These are phyloP conservation scores for Ascochyta lentis DNA, from an alignment of 2,329 filamentous ascomycete species.

Conservation along the genomic window DNA sequence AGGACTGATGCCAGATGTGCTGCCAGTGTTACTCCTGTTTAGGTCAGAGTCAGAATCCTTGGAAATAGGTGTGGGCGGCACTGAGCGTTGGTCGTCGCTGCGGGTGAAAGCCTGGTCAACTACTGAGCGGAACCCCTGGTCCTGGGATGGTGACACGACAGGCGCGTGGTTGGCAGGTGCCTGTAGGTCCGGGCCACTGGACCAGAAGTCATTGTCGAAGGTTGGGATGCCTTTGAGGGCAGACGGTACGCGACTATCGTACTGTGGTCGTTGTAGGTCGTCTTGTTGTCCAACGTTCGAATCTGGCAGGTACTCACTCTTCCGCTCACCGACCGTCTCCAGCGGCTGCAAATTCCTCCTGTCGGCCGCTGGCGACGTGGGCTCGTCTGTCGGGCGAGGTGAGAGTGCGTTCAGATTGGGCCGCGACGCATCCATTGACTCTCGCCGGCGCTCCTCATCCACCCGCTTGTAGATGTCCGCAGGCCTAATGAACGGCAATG, in stretches of 20 bases:
- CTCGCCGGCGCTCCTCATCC: constrained; percentile 68
- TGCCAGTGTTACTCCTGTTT: constrained; percentile 67
- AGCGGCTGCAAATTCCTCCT: constrained; percentile 45
- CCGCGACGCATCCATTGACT: constrained; percentile 64
- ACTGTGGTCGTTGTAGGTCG: constrained; percentile 17
- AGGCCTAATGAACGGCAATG: constrained; percentile 71
- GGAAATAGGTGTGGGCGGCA: constrained; percentile 60
- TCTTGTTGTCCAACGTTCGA: constrained; percentile 23
- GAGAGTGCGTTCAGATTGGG: constrained; percentile 63
- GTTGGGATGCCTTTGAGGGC: constrained; percentile 29
- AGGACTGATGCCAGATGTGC: constrained; percentile 68
- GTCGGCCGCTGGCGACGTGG: constrained; percentile 28
- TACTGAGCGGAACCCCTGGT: constrained; percentile 52
- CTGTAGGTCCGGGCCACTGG: constrained; percentile 23
- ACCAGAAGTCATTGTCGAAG: constrained; percentile 40
- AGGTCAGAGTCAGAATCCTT: constrained; percentile 53
- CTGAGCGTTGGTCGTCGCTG: constrained; percentile 60
- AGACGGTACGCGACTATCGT: constrained; percentile 15
- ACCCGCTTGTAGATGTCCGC: constrained; percentile 79
- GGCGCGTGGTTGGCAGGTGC: constrained; percentile 18
- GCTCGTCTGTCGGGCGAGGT: constrained; percentile 32
- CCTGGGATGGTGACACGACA: constrained; percentile 27
- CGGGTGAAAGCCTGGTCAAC: constrained; percentile 72
- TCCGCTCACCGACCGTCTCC: constrained; percentile 64
- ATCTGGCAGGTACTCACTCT: constrained; percentile 65